Percentiles rank a stretch among this genome's conserved stretches.
phyloP scores from a whole-genome alignment of 768 basidiomycete species.

The Tubosaeta sp. region DNA sequence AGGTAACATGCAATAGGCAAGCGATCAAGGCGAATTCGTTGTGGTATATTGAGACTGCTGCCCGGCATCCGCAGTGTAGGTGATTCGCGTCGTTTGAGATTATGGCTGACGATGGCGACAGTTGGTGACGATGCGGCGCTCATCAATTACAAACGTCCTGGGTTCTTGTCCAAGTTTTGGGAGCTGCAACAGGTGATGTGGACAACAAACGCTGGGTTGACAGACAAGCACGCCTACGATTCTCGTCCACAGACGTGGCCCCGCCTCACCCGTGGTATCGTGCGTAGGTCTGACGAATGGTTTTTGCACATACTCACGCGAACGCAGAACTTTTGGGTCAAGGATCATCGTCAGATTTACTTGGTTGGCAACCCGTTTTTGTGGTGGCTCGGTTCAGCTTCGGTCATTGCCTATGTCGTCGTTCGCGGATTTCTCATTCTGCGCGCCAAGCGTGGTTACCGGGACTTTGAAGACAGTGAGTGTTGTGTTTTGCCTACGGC shows the following conservation, averaged over 20 bases:
- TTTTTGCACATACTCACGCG: background rate
- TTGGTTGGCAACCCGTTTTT: constrained; percentile 91
- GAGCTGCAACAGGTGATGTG: constrained; percentile 96
- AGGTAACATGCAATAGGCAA: constrained; percentile 99
- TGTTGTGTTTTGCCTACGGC: background rate
- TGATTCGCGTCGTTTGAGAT: constrained; percentile 13
- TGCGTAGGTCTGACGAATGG: constrained; percentile 39
- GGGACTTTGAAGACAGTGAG: constrained; percentile 91
- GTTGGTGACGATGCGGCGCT: constrained; percentile 68
- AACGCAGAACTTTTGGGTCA: constrained; percentile 94
- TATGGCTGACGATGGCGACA: constrained; percentile 27
- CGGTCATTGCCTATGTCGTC: constrained; percentile 61
- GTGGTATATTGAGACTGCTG: constrained; percentile 90
- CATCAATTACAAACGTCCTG: constrained; percentile 88
- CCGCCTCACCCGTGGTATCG: constrained; percentile 85
- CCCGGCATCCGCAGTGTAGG: constrained; percentile 64
- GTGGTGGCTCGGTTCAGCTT: constrained; percentile 82
- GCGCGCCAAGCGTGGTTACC: constrained; percentile 84
- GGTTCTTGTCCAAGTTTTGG: constrained; percentile 86
- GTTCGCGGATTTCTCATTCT: constrained; percentile 23
- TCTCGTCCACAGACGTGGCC: constrained; percentile 55
- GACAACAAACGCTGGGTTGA: constrained; percentile 93
- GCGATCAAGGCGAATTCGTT: constrained; percentile 84
- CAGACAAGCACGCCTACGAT: constrained; percentile 72
- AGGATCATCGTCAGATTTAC: constrained; percentile 93